phyloP scores from a whole-genome alignment of 176 grass and related monocot genomes.

The Alopecurus myosuroides region DNA sequence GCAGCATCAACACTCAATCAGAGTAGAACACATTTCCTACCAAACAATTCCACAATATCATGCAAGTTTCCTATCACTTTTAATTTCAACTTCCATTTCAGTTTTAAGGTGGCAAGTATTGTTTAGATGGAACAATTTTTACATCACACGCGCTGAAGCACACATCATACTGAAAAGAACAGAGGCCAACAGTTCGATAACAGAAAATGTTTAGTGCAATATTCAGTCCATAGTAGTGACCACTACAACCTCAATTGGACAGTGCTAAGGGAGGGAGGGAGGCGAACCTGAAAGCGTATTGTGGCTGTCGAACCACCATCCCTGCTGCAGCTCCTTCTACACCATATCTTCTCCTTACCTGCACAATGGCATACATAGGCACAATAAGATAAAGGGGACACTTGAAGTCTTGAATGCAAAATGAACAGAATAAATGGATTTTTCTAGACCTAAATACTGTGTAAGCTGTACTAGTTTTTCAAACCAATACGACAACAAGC shows the following conservation, averaged over 20 bases:
- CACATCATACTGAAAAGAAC: not conserved
- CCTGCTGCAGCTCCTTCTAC: conserved; percentile 49
- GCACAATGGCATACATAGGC: not conserved
- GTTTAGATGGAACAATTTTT: not conserved
- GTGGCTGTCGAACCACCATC: conserved; percentile 79
- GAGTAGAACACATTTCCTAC: too few species aligned
- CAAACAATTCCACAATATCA: too few species aligned
- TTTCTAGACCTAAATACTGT: not conserved
- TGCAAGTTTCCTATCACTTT: too few species aligned
- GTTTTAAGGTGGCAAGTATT: too few species aligned
- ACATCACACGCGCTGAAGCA: not conserved
- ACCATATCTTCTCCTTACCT: conserved; percentile 40
- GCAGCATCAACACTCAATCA: too few species aligned
- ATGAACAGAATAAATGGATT: not conserved
- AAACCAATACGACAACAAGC: too few species aligned
- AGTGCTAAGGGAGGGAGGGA: not conserved
- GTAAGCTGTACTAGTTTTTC: not conserved
- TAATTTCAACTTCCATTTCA: too few species aligned
- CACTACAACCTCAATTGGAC: not conserved
- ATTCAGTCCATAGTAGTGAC: not conserved
- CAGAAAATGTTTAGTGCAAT: too few species aligned
- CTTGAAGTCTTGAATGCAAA: not conserved
- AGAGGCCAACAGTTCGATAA: too few species aligned
- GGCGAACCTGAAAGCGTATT: conserved; percentile 58
- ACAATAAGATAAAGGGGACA: not conserved